Evolutionary conservation across 2,329 filamentous ascomycete genomes (phyloP), one percentile per base, ranked within the genome.

Genomic region (Colletotrichum tabaci): DNA sequence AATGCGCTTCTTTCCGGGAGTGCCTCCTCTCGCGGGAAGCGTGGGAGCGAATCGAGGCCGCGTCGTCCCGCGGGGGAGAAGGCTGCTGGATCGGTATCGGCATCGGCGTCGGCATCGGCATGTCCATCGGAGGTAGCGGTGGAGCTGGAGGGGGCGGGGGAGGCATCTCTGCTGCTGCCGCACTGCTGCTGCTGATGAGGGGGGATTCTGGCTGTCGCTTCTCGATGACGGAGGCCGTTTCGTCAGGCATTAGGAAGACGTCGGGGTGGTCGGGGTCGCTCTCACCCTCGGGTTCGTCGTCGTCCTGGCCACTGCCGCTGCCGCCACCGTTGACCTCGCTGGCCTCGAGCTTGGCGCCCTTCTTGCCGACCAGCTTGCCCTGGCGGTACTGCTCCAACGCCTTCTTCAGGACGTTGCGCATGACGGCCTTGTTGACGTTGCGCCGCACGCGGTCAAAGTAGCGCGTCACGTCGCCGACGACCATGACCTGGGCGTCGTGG

Each of bases 401-500:
- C 58, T 60, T 68, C 66, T 68, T 71, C 46, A 71, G 52, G 15
- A 71, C 68, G 68, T 71, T 63, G 38, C 68, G 68, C 68, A 71
- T 71, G 40, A 71, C 68, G 46, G 68, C 68, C 60, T 71, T 71
- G 65, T 71, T 71, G 15, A 71, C 68, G 26, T 71, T 71, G 38
- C 68, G 46, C 26, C 68, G 68, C 13, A 71, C 68, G 18, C 68
- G 68, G 46, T 71, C 68, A 15, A 71, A 71, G 42, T 71, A 71
- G 49, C 68, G 53, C 42, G 68, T 64, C 3, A 71, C 68, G 65
- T 71, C 72, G 65, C 69, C 56, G 46, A 72, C 58, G 49, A 72
- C 65, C 64, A 74, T 66, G 61, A 74, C 69, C 69, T 74, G 65
- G 50, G 69, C 65, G 16, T 73, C 65, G 70, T 66, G 70, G 16